phyloP scores from a whole-genome alignment of 2,329 filamentous ascomycete genomes.

The Verticillium isaacii region DNA sequence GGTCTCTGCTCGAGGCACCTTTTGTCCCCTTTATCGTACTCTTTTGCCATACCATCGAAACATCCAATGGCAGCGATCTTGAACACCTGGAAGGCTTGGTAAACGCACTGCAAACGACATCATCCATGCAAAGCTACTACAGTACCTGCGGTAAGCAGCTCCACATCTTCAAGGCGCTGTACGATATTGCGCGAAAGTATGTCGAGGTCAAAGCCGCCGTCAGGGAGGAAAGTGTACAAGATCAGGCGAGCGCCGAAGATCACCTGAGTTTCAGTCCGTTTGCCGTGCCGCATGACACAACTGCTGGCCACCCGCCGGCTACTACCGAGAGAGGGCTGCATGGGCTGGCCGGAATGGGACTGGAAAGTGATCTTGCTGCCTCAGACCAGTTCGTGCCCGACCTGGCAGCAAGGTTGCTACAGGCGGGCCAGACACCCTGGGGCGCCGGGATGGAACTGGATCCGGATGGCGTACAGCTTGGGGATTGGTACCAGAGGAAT shows the following conservation, averaged over 20 bases:
- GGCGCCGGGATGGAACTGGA: neutral
- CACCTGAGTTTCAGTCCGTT: constrained; percentile 46
- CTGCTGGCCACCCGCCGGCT: neutral
- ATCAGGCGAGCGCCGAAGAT: constrained; percentile 32
- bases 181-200: constrained; percentile 13
- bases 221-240: constrained; percentile 19
- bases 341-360: neutral
- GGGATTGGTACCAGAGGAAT: neutral
- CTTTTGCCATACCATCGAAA: constrained; percentile 24
- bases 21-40: constrained; percentile 21
- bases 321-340: neutral
- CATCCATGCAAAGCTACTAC: constrained; percentile 2
- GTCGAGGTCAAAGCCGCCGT: constrained; percentile 6
- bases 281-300: constrained; percentile 28
- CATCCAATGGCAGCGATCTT: constrained; percentile 34
- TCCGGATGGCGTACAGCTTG: neutral
- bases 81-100: constrained; percentile 10
- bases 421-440: neutral
- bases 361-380: neutral
- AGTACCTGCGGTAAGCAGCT: constrained; percentile 8
- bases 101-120: constrained; percentile 8
- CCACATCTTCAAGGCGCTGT: constrained; percentile 15
- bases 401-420: too few species aligned
- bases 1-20: constrained; percentile 15
- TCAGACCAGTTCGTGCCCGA: neutral